A percentile compares a stretch with the other conserved stretches of the same genome.
These are phyloP conservation scores for Magnusiomyces suaveolens DNA, from an alignment of 1,139 yeast species.

Conservation along the genomic window DNA sequence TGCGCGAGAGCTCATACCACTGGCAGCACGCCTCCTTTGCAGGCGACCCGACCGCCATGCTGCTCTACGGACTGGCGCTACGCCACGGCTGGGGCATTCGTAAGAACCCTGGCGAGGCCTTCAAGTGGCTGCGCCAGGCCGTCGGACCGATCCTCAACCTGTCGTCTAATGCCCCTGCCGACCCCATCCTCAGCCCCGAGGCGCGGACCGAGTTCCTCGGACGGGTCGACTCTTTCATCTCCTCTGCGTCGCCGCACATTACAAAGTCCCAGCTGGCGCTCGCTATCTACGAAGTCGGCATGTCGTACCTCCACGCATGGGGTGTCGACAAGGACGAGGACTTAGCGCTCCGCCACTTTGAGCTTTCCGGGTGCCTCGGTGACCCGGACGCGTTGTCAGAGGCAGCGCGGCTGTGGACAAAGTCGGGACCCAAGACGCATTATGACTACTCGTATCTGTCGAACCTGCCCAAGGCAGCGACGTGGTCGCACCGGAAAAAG, in stretches of 20 bases:
- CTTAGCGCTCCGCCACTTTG: conserved; percentile 50
- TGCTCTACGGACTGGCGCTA: conserved; percentile 59
- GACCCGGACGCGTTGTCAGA: conserved; percentile 60
- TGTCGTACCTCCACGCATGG: conserved; percentile 49
- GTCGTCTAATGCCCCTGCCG: neutral
- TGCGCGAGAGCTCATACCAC: conserved; percentile 62
- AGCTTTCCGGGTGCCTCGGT: conserved; percentile 62
- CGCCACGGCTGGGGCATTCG: conserved; percentile 65
- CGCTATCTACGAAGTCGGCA: conserved; percentile 53
- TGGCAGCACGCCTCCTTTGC: conserved; percentile 51
- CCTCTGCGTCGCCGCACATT: conserved; percentile 15
- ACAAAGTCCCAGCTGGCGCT: conserved; percentile 31
- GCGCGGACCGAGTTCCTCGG: neutral
- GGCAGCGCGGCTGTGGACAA: conserved; percentile 62
- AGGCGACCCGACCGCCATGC: conserved; percentile 62
- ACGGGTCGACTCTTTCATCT: neutral
- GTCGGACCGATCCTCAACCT: conserved; percentile 25
- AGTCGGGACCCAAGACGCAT: conserved; percentile 40
- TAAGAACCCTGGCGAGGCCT: conserved; percentile 47
- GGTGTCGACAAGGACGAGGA: conserved; percentile 49
- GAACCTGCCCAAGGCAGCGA: neutral
- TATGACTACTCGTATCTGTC: neutral
- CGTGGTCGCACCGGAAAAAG: conserved; percentile 36
- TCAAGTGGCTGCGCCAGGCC: conserved; percentile 52
- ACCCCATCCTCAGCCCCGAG: neutral